Evolutionary conservation across 306 rosid genomes (phyloP).

Genomic region (Morella rubra): DNA sequence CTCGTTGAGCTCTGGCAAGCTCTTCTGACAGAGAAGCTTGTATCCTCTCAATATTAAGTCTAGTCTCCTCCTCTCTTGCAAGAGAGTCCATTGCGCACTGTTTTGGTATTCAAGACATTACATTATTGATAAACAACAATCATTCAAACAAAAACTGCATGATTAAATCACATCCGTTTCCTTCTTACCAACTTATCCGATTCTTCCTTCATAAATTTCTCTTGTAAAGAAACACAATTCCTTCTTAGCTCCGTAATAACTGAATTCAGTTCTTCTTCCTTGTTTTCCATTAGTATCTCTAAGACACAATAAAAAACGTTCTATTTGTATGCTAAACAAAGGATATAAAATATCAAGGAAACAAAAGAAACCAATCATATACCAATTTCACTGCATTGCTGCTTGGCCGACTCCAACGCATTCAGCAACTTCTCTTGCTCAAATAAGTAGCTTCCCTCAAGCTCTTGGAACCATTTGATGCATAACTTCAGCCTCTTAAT

Average conservation of each 20-base stretch:
- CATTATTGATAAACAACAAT: slow-evolving; percentile 15
- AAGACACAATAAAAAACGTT: slow-evolving; percentile 14
- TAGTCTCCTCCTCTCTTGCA: slow-evolving; percentile 67
- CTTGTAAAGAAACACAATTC: slow-evolving; percentile 65
- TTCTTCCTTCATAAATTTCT: slow-evolving; percentile 79
- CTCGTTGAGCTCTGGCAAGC: slow-evolving; percentile 80
- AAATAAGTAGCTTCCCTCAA: slow-evolving; percentile 67
- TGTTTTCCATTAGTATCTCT: slow-evolving; percentile 70
- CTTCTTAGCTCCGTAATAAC: slow-evolving; percentile 73
- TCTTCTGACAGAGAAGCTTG: slow-evolving; percentile 67
- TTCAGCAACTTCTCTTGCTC: slow-evolving; percentile 74
- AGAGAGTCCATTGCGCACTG: slow-evolving; percentile 84
- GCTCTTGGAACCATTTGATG: slow-evolving; percentile 97
- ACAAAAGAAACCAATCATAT: slow-evolving; percentile 26
- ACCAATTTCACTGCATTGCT: slow-evolving; percentile 75
- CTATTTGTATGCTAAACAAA: slow-evolving; percentile 18
- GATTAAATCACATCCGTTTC: slow-evolving; percentile 3
- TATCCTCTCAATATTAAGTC: slow-evolving; percentile 75
- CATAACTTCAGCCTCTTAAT: slow-evolving; percentile 88
- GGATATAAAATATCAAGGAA: background rate
- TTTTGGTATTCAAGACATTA: slow-evolving; percentile 20
- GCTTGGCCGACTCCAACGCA: slow-evolving; percentile 65
- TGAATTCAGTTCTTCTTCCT: slow-evolving; percentile 88
- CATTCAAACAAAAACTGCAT: slow-evolving; percentile 19
- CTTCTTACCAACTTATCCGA: slow-evolving; percentile 72